Evolutionary conservation across 345 rosid species (phyloP).

Genomic region (Hibiscus mutabilis): DNA sequence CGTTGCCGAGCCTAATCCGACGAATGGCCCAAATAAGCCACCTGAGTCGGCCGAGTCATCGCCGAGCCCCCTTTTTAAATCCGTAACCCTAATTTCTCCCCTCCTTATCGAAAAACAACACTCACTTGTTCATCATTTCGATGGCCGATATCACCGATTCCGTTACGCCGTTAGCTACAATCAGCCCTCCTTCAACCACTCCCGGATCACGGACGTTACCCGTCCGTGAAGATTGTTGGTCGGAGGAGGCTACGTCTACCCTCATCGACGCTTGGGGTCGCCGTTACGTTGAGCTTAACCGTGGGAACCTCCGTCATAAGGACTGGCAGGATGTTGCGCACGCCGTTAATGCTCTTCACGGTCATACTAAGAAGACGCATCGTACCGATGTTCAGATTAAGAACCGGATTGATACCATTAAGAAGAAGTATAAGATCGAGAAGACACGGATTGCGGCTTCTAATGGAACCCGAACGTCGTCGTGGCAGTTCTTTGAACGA

Average conservation of each 20-base stretch:
- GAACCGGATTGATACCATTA: constrained; percentile 94
- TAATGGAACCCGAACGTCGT: constrained; percentile 38
- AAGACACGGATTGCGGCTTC: constrained; percentile 68
- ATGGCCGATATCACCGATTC: constrained; percentile 43
- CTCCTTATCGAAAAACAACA: not conserved
- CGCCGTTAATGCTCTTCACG: constrained; percentile 86
- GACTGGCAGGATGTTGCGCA: constrained; percentile 98
- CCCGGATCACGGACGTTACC: constrained; percentile 49
- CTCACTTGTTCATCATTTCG: not conserved
- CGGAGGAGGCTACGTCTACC: constrained; percentile 92
- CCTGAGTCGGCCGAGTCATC: constrained; percentile 14
- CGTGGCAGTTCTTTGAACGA: constrained; percentile 85
- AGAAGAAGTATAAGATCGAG: constrained; percentile 95
- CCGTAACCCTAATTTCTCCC: not conserved
- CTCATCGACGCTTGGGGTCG: constrained; percentile 92
- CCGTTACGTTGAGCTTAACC: constrained; percentile 77
- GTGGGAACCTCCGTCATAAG: constrained; percentile 95
- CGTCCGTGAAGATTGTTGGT: constrained; percentile 96
- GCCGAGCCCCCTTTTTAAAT: constrained; percentile 13
- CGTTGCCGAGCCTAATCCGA: constrained; percentile 26
- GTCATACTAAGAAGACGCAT: constrained; percentile 72
- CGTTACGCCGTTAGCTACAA: constrained; percentile 20
- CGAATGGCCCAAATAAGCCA: too few relatives aligned
- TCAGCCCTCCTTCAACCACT: constrained; percentile 25
- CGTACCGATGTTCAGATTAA: constrained; percentile 98